Evolutionary conservation across 768 basidiomycete species (phyloP).

Genomic region (Suillus variegatus): DNA sequence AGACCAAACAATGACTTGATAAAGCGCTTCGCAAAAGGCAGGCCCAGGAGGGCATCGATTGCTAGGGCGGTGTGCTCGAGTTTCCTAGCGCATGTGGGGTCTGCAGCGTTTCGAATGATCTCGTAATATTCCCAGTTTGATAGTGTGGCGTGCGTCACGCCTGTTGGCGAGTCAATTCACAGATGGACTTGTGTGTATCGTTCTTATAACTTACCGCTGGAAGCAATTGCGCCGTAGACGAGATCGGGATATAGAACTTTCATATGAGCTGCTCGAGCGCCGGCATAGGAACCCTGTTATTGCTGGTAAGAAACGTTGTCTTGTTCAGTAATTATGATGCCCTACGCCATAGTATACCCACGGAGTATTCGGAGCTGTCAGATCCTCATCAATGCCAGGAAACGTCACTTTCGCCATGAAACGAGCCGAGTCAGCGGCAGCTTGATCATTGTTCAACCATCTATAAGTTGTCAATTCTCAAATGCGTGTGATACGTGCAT

Average conservation of each 20-base stretch:
- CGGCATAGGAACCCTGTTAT: constrained; percentile 81
- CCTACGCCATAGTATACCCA: constrained; percentile 95
- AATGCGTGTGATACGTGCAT: neutral
- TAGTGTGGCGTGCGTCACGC: constrained; percentile 82
- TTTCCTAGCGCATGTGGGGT: constrained; percentile 59
- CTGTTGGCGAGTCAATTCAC: constrained; percentile 35
- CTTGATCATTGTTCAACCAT: constrained; percentile 88
- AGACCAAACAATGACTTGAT: constrained; percentile 83
- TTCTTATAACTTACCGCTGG: constrained; percentile 57
- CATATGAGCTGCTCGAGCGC: constrained; percentile 93
- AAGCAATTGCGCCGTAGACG: constrained; percentile 89
- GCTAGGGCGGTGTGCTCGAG: constrained; percentile 56
- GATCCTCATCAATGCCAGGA: constrained; percentile 63
- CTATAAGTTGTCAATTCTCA: constrained; percentile 35
- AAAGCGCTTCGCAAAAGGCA: constrained; percentile 44
- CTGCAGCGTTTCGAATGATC: constrained; percentile 69
- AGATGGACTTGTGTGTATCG: neutral
- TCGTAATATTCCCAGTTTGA: constrained; percentile 90
- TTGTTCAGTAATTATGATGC: neutral
- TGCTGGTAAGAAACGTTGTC: neutral
- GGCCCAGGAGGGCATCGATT: constrained; percentile 62
- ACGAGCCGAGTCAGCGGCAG: constrained; percentile 88
- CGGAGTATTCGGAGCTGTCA: constrained; percentile 72
- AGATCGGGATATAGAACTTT: constrained; percentile 82
- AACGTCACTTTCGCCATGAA: constrained; percentile 87